Evolutionary conservation across 2,329 filamentous ascomycete genomes (phyloP).

Genomic region (Monosporascus ibericus): DNA sequence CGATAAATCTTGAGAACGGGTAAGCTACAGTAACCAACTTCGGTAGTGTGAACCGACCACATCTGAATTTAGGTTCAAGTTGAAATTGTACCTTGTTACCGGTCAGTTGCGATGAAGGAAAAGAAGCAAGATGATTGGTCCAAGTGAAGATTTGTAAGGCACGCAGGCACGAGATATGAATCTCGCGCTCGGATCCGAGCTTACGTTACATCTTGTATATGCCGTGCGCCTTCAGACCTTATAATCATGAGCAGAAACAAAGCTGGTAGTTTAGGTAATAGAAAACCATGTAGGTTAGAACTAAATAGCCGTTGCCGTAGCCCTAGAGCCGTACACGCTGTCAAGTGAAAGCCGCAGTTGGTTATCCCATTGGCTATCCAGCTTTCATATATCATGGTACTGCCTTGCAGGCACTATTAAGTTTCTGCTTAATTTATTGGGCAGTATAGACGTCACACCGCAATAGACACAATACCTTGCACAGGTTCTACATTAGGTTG

Average conservation of each 20-base stretch:
- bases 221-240: no score
- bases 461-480: background rate
- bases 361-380: background rate
- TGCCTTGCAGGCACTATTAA: background rate
- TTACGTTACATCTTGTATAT: no score
- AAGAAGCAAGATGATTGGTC: background rate
- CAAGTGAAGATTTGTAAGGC: background rate
- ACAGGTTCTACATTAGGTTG: background rate
- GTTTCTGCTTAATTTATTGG: background rate
- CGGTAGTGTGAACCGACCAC: no score
- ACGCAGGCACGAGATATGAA: background rate
- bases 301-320: no score
- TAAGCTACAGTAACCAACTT: no score
- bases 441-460: background rate
- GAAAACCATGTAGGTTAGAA: no score
- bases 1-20: no score
- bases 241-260: no score
- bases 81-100: background rate
- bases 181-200: background rate
- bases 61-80: background rate
- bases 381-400: background rate
- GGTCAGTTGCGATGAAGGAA: background rate
- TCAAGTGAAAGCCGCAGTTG: no score
- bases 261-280: no score
- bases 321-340: no score